These are phyloP conservation scores for Apiotrichum domesticum DNA, from an alignment of 1,284 basidiomycete species.

Conservation along the genomic window DNA sequence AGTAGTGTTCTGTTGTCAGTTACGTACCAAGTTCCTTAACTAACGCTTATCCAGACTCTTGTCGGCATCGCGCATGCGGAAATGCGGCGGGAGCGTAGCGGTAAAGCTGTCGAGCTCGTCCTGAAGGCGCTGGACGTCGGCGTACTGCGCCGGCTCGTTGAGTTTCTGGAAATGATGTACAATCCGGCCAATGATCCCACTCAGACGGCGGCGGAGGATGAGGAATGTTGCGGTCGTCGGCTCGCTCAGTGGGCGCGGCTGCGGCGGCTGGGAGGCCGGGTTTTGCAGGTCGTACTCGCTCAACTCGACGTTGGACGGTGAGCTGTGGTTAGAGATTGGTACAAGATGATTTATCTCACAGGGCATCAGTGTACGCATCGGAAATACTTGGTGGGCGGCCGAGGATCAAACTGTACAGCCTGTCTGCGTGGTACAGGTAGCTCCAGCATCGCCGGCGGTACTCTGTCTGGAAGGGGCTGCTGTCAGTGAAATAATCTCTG, in stretches of 20 bases:
- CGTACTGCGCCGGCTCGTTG: slow-evolving; percentile 70
- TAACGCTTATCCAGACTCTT: slow-evolving; percentile 62
- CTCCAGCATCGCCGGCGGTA: slow-evolving; percentile 89
- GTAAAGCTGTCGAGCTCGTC: slow-evolving; percentile 78
- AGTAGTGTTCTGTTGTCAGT: slow-evolving; percentile 24
- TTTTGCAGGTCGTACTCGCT: slow-evolving; percentile 51
- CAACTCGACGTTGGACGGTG: slow-evolving; percentile 78
- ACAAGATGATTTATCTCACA: slow-evolving; percentile 15
- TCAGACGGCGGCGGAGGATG: slow-evolving; percentile 76
- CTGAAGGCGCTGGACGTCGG: slow-evolving; percentile 75
- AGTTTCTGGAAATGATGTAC: slow-evolving; percentile 94
- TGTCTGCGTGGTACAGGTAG: slow-evolving; percentile 86
- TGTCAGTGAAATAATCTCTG: background rate
- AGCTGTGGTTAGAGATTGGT: slow-evolving; percentile 40
- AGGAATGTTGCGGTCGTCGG: slow-evolving; percentile 84
- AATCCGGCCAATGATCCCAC: slow-evolving; percentile 80
- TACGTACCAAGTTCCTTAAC: background rate
- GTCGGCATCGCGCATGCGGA: slow-evolving; percentile 60
- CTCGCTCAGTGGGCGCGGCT: slow-evolving; percentile 45
- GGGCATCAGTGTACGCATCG: slow-evolving; percentile 45
- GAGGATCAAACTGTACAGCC: slow-evolving; percentile 68
- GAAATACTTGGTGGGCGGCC: slow-evolving; percentile 70
- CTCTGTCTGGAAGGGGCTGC: slow-evolving; percentile 68
- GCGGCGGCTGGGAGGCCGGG: slow-evolving; percentile 25
- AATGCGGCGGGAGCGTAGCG: slow-evolving; percentile 60